Evolutionary conservation across 139 green algal species (phyloP), one percentile per base, ranked within the genome.

Genomic region (Axilococcus clingmanii): DNA sequence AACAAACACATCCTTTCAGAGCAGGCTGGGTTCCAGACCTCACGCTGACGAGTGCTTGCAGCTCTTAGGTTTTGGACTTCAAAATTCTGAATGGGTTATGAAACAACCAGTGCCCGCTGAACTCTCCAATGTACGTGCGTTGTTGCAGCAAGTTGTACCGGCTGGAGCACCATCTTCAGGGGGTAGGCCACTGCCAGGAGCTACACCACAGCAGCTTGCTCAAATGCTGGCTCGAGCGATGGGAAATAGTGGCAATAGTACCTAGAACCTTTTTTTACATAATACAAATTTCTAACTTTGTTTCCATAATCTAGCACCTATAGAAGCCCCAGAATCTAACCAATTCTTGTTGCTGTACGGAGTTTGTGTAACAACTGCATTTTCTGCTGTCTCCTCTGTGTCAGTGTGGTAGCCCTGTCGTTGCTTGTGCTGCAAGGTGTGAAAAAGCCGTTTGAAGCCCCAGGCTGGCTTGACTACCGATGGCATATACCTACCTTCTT

Each of bases 401-500:
- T 47, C 36, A 2, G 69, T 69, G 40, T 75, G 59, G 25, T 59
- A 49, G 8, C 69, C 69, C 38, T 78, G 69, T 33, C 69, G 29
- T 49, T 78, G 69, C 52, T 78, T 78, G 55, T 78, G 69, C 65
- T 78, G 61, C 52, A 63, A n/a, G 16, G 9, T 22, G 7, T 40
- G 15, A 47, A 16, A 30, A 24, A 38, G 29, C 22, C 4, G 31
- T 0, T 3, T 30, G 15, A 28, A 24, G 19, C 7, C 38, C 1
- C 23, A 12, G 3, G 17, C 20, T 23, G 15, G 25, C 9, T 24
- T 3, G 24, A 38, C 25, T 31, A 59, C 25, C 8, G 38, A 30
- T 24, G n/a, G 19, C 0, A 16, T 27, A 40, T 4, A 48, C 17
- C 12, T 29, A 72, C 68, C 56, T 83, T 83, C 4, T 57, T 67